Conservation (phyloP, 805 yeast species). For the Cyberlindnera meyerae region DNA sequence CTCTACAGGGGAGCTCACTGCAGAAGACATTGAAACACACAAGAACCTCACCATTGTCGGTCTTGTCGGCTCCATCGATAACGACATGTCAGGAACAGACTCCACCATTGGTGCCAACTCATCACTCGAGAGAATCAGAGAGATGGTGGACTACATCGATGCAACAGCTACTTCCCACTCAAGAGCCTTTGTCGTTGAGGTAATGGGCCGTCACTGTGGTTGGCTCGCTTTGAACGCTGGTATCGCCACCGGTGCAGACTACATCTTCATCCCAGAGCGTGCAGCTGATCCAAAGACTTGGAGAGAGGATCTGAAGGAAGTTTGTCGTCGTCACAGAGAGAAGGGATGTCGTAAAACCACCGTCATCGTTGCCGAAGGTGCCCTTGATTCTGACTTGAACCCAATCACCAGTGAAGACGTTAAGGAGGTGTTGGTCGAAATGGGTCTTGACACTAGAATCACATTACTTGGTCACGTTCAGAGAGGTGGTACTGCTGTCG, state of each 20-base stretch:
- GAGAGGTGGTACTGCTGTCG: conserved; percentile 98
- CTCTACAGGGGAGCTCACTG: conserved; percentile 48
- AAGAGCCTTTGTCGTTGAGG: conserved; percentile 96
- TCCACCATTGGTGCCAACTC: conserved; percentile 96
- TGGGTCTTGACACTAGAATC: conserved; percentile 91
- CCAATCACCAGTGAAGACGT: conserved; percentile 82
- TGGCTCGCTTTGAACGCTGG: conserved; percentile 99
- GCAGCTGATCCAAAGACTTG: conserved; percentile 74
- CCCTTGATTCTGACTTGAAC: conserved; percentile 72
- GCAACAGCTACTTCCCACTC: conserved; percentile 97
- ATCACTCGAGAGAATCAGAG: conserved; percentile 87
- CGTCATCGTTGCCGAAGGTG: conserved; percentile 98
- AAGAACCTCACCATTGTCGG: conserved; percentile 83
- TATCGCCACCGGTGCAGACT: conserved; percentile 93
- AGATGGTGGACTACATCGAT: conserved; percentile 92
- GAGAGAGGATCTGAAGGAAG: conserved; percentile 45
- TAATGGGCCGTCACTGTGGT: conserved; percentile 99
- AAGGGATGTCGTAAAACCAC: conserved; percentile 92
- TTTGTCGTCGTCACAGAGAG: conserved; percentile 41
- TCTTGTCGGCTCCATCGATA: conserved; percentile 93
- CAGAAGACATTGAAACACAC: conserved; percentile 55
- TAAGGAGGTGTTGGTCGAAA: conserved; percentile 69
- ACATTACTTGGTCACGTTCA: conserved; percentile 97
- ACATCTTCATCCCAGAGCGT: conserved; percentile 88
- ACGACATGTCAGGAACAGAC: conserved; percentile 97